phyloP scores from a whole-genome alignment of 2,329 filamentous ascomycete genomes.

The Lithohypha guttulata region DNA sequence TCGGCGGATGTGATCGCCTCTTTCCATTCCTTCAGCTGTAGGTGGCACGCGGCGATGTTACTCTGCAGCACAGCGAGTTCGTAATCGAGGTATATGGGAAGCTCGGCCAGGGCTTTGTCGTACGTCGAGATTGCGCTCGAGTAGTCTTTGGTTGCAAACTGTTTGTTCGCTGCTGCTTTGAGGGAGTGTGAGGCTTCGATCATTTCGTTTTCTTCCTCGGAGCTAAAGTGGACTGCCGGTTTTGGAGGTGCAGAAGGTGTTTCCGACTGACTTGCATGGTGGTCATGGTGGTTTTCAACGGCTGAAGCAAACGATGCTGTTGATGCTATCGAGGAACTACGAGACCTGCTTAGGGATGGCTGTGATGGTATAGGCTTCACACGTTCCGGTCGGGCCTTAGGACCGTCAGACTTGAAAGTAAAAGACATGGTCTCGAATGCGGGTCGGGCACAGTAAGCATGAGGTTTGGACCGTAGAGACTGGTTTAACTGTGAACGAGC shows the following conservation, averaged over 20 bases:
- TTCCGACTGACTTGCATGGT: conserved; percentile 23
- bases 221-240: conserved; percentile 34
- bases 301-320: conserved; percentile 25
- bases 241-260: conserved; percentile 29
- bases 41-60: conserved; percentile 80
- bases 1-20: conserved; percentile 66
- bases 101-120: conserved; percentile 64
- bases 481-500: too few species aligned
- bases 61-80: conserved; percentile 77
- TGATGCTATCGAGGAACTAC: conserved; percentile 16
- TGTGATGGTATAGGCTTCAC: conserved; percentile 12
- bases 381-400: conserved; percentile 19
- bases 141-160: conserved; percentile 65
- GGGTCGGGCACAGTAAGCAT: too few species aligned
- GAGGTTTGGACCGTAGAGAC: too few species aligned
- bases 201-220: conserved; percentile 47
- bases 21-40: conserved; percentile 80
- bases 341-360: conserved; percentile 9
- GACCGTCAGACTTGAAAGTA: conserved; percentile 18
- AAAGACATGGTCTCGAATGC: conserved; percentile 14
- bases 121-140: conserved; percentile 72
- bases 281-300: conserved; percentile 22
- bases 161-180: conserved; percentile 65
- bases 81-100: conserved; percentile 77
- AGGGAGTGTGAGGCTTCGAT: conserved; percentile 59